Evolutionary conservation across 2,329 filamentous ascomycete species (phyloP).

Genomic region (Fusarium beomiforme): DNA sequence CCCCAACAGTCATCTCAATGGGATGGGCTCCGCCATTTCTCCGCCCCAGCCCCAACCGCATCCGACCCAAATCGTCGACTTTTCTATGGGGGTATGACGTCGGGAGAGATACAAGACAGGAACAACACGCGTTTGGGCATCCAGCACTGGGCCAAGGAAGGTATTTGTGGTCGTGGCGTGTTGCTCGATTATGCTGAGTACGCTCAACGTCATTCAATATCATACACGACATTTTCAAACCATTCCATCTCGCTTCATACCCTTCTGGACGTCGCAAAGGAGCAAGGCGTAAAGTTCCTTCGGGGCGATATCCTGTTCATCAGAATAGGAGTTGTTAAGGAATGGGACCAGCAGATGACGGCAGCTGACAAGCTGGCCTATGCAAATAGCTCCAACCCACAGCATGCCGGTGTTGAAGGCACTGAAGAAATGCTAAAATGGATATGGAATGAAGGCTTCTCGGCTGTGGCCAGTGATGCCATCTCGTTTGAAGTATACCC

Average conservation of each 20-base stretch:
- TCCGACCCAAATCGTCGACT: neutral
- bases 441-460: constrained; percentile 4
- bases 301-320: neutral
- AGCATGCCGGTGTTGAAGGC: constrained; percentile 4
- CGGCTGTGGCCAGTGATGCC: neutral
- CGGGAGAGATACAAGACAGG: neutral
- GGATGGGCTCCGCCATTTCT: constrained; percentile 3
- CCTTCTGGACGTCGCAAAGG: neutral
- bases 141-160: constrained; percentile 1
- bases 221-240: neutral
- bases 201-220: neutral
- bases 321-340: neutral
- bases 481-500: constrained; percentile 3
- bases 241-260: neutral
- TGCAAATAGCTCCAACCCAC: neutral
- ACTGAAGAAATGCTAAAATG: constrained; percentile 1
- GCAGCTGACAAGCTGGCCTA: neutral
- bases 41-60: neutral
- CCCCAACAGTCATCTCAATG: constrained; percentile 6
- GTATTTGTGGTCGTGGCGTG: constrained; percentile 1
- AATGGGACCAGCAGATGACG: neutral
- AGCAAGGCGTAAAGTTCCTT: neutral
- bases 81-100: neutral
- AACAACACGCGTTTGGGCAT: neutral
- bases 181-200: neutral